A percentile compares a stretch with the other conserved stretches of the same genome.
phyloP scores from a whole-genome alignment of 1,284 basidiomycete genomes.

The Phellinidium pouzarii region DNA sequence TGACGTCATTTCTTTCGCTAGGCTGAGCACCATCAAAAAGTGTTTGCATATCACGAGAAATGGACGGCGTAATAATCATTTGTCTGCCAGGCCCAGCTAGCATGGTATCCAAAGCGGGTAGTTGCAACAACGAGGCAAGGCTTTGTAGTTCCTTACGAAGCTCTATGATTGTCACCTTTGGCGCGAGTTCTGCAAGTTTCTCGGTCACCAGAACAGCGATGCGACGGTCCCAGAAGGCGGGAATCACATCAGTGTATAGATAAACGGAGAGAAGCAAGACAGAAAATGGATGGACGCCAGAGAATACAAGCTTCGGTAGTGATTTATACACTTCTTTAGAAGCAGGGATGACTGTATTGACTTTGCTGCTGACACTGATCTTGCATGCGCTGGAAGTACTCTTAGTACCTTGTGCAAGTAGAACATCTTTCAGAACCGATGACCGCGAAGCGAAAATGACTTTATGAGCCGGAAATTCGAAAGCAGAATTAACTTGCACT shows the following conservation, averaged over 20 bases:
- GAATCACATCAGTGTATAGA: constrained; percentile 80
- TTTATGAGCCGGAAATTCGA: constrained; percentile 59
- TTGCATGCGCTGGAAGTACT: constrained; percentile 17
- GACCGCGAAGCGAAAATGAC: constrained; percentile 62
- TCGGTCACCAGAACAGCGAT: constrained; percentile 46
- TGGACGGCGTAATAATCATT: constrained; percentile 36
- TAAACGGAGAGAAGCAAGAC: constrained; percentile 79
- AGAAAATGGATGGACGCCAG: constrained; percentile 56
- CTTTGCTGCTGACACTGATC: constrained; percentile 22
- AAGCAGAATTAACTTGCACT: constrained; percentile 33
- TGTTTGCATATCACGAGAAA: constrained; percentile 41
- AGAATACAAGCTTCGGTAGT: constrained; percentile 33
- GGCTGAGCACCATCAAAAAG: constrained; percentile 37
- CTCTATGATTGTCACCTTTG: constrained; percentile 32
- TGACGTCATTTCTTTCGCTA: constrained; percentile 7
- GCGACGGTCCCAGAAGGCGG: constrained; percentile 82
- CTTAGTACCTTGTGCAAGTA: constrained; percentile 29
- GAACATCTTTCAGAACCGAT: constrained; percentile 37
- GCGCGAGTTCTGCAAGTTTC: constrained; percentile 31
- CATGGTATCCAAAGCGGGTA: constrained; percentile 47
- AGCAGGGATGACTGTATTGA: constrained; percentile 1
- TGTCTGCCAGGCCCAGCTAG: constrained; percentile 51
- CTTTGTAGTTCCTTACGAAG: constrained; percentile 58
- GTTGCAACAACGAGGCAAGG: constrained; percentile 47
- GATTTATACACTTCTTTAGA: constrained; percentile 16